Conservation (phyloP, 257 asterid species). For the Lycium ferocissimum region DNA sequence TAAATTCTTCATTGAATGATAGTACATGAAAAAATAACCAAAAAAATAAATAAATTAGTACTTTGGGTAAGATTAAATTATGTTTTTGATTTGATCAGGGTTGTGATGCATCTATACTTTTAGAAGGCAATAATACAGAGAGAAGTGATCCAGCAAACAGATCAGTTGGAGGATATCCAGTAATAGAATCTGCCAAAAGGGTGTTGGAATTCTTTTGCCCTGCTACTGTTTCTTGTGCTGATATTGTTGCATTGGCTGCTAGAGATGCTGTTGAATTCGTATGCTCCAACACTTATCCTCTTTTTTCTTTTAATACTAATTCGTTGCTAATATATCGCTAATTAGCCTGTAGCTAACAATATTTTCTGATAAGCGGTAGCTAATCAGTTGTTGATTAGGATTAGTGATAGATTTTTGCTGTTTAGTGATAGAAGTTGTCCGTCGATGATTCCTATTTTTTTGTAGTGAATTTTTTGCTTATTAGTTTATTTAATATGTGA, state of each 20-base stretch:
- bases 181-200: slow-evolving; percentile 70
- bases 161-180: slow-evolving; percentile 70
- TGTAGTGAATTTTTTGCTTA: not conserved
- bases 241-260: slow-evolving; percentile 78
- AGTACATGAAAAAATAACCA: not conserved
- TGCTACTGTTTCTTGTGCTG: slow-evolving; percentile 80
- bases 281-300: not conserved
- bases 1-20: not conserved
- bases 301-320: no score
- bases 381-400: not conserved
- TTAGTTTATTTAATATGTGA: not conserved
- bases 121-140: slow-evolving; percentile 78
- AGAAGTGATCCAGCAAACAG: slow-evolving; percentile 74
- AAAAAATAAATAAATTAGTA: not conserved
- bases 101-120: slow-evolving; percentile 76
- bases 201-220: slow-evolving; percentile 75
- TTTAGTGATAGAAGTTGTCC: not conserved
- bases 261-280: slow-evolving; percentile 83
- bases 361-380: not conserved
- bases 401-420: not conserved
- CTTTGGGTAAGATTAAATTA: not conserved
- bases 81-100: slow-evolving; percentile 47
- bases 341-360: not conserved
- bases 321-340: no score
- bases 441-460: not conserved